Evolutionary conservation across 768 basidiomycete species (phyloP).

Genomic region (Mycena galopus): DNA sequence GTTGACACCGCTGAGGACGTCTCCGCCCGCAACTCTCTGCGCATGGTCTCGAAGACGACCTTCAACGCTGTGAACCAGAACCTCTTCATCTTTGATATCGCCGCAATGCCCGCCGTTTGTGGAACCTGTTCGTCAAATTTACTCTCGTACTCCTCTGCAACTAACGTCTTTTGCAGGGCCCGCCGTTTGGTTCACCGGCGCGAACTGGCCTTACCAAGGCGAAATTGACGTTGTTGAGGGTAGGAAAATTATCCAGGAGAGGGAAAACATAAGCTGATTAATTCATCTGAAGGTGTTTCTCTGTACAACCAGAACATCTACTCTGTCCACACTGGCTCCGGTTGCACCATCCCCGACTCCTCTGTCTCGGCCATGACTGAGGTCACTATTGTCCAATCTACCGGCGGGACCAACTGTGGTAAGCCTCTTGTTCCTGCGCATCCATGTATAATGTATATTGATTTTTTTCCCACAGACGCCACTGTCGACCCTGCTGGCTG

Average conservation of each 20-base stretch:
- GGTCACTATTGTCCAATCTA: constrained; percentile 22
- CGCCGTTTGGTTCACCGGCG: constrained; percentile 34
- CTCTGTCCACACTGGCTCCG: constrained; percentile 38
- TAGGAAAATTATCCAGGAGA: no score
- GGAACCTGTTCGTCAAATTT: constrained; percentile 44
- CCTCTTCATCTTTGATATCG: constrained; percentile 48
- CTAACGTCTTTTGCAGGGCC: constrained; percentile 14
- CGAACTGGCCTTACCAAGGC: constrained; percentile 33
- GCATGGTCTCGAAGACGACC: constrained; percentile 36
- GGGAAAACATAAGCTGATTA: no score
- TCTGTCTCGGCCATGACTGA: constrained; percentile 20
- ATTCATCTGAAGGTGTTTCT: not conserved
- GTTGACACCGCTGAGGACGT: constrained; percentile 31
- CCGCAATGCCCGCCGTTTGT: constrained; percentile 52
- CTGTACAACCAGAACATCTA: constrained; percentile 38
- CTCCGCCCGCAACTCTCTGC: constrained; percentile 30
- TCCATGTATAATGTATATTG: not conserved
- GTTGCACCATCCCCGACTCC: constrained; percentile 31
- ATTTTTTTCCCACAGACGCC: constrained; percentile 22
- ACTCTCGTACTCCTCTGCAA: not conserved
- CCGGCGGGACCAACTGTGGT: constrained; percentile 28
- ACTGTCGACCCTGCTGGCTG: constrained; percentile 55
- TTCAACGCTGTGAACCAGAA: constrained; percentile 34
- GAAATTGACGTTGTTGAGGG: constrained; percentile 27
- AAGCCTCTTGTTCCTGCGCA: not conserved